Evolutionary conservation across 345 rosid genomes (phyloP), one percentile per base, ranked within the genome.

Genomic region (Gossypium longicalyx): DNA sequence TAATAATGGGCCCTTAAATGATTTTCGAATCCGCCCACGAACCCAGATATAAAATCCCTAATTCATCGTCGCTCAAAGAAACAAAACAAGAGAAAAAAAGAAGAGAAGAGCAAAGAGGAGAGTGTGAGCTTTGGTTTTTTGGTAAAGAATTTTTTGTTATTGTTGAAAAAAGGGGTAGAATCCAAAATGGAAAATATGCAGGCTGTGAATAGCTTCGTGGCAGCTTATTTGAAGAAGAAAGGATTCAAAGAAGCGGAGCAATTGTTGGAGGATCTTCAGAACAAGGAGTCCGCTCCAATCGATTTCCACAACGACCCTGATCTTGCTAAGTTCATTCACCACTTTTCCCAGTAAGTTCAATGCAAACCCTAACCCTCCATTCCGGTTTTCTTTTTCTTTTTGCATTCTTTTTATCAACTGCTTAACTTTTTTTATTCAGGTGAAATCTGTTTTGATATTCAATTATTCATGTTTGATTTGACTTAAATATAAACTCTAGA

Each of bases 181-280:
- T 34, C 62, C 64, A 2, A 77, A 70, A 91, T 91, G 97, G 91
- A 89, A 60, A 86, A 82, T 75, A 84, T 85, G 59, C 87, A 79
- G 29, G 77, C 90, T 2, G 86, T 82, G 79, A 74, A 84, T 57
- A 87, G 80, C 53, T 87, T 90, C 53, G 97, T 93, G 10, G 80
- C 87, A 67, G 83, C 89, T 41, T 95, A 90, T 82, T 73, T 93
- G 92, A 91, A 88, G 88, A 96, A 91, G 93, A 96, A 83, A 70
- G 99, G 99, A 0, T 96, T 96, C 82, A 84, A 77, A 78, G 85
- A 87, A 23, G 87, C 91, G 1, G 91, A 87, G 78, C 83, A 73
- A 48, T 86, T 85, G 82, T 91, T 85, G 61, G 92, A 91, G 8
- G 91, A 86, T 82, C 86, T 87, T 79, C 93, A 88, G 10, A 86